Conservation (phyloP, 2,329 filamentous ascomycete species). For the Podosphaera leucotricha region DNA sequence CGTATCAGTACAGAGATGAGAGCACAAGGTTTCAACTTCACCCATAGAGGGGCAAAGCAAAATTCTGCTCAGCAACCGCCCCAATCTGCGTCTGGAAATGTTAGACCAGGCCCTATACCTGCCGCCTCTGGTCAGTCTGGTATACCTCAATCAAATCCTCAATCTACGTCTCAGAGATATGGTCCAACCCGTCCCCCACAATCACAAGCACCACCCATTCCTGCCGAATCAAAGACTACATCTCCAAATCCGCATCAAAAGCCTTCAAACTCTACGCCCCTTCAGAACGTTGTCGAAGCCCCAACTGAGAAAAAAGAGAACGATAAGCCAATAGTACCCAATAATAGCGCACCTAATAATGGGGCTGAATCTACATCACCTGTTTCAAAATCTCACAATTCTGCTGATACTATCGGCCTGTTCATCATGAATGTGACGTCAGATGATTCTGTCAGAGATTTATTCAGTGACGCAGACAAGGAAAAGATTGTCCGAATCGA, state of each 20-base stretch:
- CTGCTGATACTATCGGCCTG: constrained; percentile 50
- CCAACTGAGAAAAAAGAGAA: constrained; percentile 22
- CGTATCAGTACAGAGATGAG: constrained; percentile 97
- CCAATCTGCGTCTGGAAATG: constrained; percentile 15
- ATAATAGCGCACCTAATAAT: constrained; percentile 28
- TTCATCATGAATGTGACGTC: constrained; percentile 74
- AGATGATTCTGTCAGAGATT: constrained; percentile 58
- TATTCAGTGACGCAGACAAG: constrained; percentile 67
- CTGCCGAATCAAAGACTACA: constrained; percentile 11
- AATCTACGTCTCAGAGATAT: constrained; percentile 9
- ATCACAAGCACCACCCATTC: constrained; percentile 12
- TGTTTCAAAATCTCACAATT: constrained; percentile 33
- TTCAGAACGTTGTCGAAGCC: constrained; percentile 15
- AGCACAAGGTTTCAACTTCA: constrained; percentile 97
- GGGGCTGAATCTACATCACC: constrained; percentile 29
- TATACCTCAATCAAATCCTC: constrained; percentile 12
- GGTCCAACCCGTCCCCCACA: constrained; percentile 12
- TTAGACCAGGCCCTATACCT: constrained; percentile 15
- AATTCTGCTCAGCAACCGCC: constrained; percentile 19
- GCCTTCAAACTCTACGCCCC: constrained; percentile 24
- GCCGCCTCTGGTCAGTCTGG: constrained; percentile 15
- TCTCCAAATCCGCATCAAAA: constrained; percentile 17
- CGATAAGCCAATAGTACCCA: constrained; percentile 25
- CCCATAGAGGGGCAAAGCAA: constrained; percentile 75
- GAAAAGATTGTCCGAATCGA: constrained; percentile 58